Evolutionary conservation across 78 protist species (phyloP), one percentile per base, ranked within the genome.

Genomic region (Thecamonas trahens): DNA sequence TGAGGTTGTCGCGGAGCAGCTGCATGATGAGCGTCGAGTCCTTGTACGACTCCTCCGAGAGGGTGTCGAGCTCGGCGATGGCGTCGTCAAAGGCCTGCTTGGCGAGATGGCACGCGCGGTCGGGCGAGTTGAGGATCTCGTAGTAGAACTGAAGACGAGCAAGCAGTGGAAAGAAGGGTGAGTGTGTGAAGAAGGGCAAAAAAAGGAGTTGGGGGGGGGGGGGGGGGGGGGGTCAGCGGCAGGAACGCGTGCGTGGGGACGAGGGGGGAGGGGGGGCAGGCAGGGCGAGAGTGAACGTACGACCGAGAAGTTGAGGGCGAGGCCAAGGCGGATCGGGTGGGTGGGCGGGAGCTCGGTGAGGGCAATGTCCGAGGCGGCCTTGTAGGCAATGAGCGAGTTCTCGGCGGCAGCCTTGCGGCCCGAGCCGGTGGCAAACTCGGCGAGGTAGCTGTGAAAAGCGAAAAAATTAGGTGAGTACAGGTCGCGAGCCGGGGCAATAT

Each of bases 291-390:
- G n/a, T n/a, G n/a, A n/a, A n/a, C n/a, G n/a, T n/a, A n/a, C n/a
- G 55, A 95, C 99, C 22, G 97, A 89, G 90, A 92, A 94, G 95
- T 95, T 97, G 69, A 97, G 92, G 66, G 99, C 99, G 1, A 95
- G 90, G 61, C 99, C 98, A 11, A 97, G 85, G 44, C 99, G 96
- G 82, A 90, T 89, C 45, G 99, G 99, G 89, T 94, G 81, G 22
- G 98, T 95, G 37, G 97, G 94, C 32, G 92, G 79, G 38, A 94
- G 80, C 62, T 91, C 89, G 9, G 55, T 37, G 39, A 62, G 7
- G 39, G 96, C 96, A 15, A 85, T 54, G 55, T 86, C 88, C 26
- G 79, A 57, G 47, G 99, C 98, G 9, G 67, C 4, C 74, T 86
- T 39, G 92, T 97, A 97, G n/a, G 96, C 90, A 6, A 26, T 58